Evolutionary conservation across 345 rosid species (phyloP), one percentile per base, ranked within the genome.

Genomic region (Turnera subulata): DNA sequence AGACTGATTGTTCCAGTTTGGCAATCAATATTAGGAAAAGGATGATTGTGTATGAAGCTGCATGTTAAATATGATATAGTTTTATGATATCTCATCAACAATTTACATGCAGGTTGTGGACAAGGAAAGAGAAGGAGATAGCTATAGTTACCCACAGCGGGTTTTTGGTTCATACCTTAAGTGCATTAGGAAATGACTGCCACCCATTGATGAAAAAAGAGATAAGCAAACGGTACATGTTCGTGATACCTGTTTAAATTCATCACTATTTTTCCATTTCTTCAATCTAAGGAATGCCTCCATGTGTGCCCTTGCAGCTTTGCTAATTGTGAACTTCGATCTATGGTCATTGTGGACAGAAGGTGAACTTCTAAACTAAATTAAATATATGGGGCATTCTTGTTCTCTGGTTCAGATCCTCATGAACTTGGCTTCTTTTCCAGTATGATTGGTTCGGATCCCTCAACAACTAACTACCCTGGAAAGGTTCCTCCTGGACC

Each of bases 71-170:
- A 8, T 29, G 5, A 29, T 8, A 29, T 29, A n/a, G n/a, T n/a
- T n/a, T n/a, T n/a, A n/a, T 29, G 8, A 29, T 4, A 29, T 4
- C 35, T 29, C 35, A 29, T 29, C 35, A 29, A 29, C 35, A 29
- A 4, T 29, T 29, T 7, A 35, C 66, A 66, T 57, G 43, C 82
- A 93, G 99, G 99, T 74, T 93, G 78, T 93, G 90, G 95, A 89
- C 95, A 54, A 78, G 96, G 74, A 81, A 79, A 73, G 97, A 93
- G 74, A 93, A 85, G 74, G 97, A 93, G 87, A 93, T 93, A 76
- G 99, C 94, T 21, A 75, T 93, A 61, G 97, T 93, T 68, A 89
- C 97, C 50, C 99, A 93, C 56, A 85, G 97, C 46, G 95, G 97
- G 25, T 89, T 93, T 80, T 81, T 93, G 85, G 78, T 64, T 70